Evolutionary conservation across 257 asterid species (phyloP), one percentile per base, ranked within the genome.

Genomic region (Datura wrightii): DNA sequence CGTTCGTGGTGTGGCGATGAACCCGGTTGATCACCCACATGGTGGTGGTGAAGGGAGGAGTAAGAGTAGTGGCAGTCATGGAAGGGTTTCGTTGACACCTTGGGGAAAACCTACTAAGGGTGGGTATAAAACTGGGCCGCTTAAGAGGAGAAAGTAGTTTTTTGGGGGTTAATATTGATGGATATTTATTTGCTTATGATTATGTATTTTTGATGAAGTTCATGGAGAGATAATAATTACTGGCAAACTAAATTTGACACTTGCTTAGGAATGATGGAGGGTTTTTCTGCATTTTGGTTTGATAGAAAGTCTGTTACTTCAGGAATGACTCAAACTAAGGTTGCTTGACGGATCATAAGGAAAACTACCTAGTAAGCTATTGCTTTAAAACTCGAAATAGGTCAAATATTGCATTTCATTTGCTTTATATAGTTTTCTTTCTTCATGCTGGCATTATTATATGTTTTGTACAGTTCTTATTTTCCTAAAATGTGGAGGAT

Each of bases 1-100:
- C 2, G 98, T 95, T 63, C 90, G 99, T 83, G 98, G 99, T 86
- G 96, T 95, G 91, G 99, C 98, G 5, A 95, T 92, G 98, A 95
- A 94, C 82, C 98, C 97, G 0, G 91, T 92, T 18, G 97, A 94
- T 87, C 98, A 95, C 85, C 97, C 98, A 24, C 98, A 94, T 37
- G 97, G 99, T 82, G 98, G 98, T 85, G 98, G 99, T 88, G 97
- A 94, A 89, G 98, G 97, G 78, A 94, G 86, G 92, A 95, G 97
- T 84, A 95, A 95, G 91, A 95, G 99, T 86, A 90, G 97, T 76
- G 97, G 98, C 62, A 91, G 91, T 63, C 92, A 85, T 16, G 97
- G 98, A 15, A 81, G 90, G 34, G 89, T 83, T 59, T 95, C 95
- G 1, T 85, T 90, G 71, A 89, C 97, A 2, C 97, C 98, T 1